phyloP scores from a whole-genome alignment of 139 green algal genomes.

The Pseudopediastrum boryanum region DNA sequence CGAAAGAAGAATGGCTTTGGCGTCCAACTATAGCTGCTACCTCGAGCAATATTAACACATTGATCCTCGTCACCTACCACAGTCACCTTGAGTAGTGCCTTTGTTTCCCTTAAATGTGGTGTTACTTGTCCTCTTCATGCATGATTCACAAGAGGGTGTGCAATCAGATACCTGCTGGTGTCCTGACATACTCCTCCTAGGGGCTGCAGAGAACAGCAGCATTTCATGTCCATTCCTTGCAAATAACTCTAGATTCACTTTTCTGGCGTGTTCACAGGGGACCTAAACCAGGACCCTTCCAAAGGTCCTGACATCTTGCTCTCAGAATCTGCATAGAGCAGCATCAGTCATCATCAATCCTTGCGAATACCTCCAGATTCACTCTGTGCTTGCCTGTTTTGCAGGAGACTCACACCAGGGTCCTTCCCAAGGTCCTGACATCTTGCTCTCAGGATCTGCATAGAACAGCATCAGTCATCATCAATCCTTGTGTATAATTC shows the following conservation, averaged over 20 bases:
- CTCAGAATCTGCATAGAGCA: background rate
- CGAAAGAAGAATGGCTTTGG: too few relatives aligned
- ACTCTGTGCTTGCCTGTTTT: background rate
- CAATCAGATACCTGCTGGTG: background rate
- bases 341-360: slow-evolving; percentile 9
- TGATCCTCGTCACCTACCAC: too few relatives aligned
- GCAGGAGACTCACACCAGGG: background rate
- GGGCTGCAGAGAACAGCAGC: background rate
- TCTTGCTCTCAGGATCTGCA: slow-evolving; percentile 59
- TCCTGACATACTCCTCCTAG: too few relatives aligned
- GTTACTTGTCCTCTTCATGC: too few relatives aligned
- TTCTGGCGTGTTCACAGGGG: background rate
- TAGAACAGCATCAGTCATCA: slow-evolving; percentile 52
- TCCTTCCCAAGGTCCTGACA: background rate
- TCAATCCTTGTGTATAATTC: background rate
- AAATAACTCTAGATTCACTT: too few relatives aligned
- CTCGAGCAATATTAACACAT: too few relatives aligned
- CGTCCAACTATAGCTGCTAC: too few relatives aligned
- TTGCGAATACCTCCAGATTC: background rate
- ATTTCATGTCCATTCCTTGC: background rate
- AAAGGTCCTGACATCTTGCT: slow-evolving; percentile 34
- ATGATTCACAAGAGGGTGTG: too few relatives aligned
- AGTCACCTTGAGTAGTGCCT: too few relatives aligned
- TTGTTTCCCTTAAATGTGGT: too few relatives aligned
- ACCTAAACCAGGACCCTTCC: background rate